phyloP scores from a whole-genome alignment of 2,329 filamentous ascomycete genomes.

The Clonostachys rosea region DNA sequence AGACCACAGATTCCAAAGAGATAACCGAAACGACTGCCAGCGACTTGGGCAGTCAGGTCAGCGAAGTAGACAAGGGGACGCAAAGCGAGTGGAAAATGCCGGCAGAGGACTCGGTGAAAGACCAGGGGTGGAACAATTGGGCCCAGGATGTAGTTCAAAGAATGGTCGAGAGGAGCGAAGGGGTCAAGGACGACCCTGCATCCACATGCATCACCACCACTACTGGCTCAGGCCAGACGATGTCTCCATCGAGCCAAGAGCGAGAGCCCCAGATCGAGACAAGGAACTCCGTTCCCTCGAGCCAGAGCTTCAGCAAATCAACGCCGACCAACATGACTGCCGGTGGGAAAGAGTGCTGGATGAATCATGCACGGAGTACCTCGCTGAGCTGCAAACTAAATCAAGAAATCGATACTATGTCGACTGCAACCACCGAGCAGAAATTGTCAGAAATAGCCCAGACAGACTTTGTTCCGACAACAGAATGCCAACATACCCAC shows the following conservation, averaged over 20 bases:
- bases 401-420: not conserved
- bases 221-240: conserved; percentile 44
- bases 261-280: conserved; percentile 1
- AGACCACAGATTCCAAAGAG: no score
- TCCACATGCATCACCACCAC: conserved; percentile 59
- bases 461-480: not conserved
- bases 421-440: not conserved
- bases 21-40: no score
- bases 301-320: not conserved
- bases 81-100: not conserved
- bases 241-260: conserved; percentile 9
- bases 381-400: conserved; percentile 1
- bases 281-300: not conserved
- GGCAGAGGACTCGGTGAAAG: not conserved
- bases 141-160: conserved; percentile 10
- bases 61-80: conserved; percentile 4
- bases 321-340: conserved; percentile 1
- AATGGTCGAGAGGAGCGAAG: conserved; percentile 10
- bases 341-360: not conserved
- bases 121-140: conserved; percentile 8
- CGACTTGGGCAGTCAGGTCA: conserved; percentile 5
- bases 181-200: conserved; percentile 28
- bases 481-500: conserved; percentile 3
- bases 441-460: not conserved
- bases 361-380: conserved; percentile 1